A percentile compares a stretch with the other conserved stretches of the same genome.
Evolutionary conservation across 2,329 filamentous ascomycete genomes (phyloP).

Genomic region (Penicillium freii): DNA sequence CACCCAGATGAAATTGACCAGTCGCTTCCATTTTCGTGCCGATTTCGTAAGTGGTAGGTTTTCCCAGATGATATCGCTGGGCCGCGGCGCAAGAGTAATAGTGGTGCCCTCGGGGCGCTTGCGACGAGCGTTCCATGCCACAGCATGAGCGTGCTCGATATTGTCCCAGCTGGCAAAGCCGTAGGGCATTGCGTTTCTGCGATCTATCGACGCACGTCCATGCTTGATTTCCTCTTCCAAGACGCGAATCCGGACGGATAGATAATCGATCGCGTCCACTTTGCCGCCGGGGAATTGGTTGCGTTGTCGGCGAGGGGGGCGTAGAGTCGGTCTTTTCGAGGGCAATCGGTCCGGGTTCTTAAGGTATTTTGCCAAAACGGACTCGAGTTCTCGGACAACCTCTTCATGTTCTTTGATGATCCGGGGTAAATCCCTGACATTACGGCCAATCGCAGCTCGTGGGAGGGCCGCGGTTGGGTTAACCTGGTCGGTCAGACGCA

Average conservation of each 20-base stretch:
- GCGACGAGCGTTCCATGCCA: conserved; percentile 76
- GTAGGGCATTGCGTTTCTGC: conserved; percentile 81
- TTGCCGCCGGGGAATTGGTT: conserved; percentile 66
- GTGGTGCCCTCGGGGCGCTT: conserved; percentile 78
- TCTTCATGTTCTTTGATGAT: conserved; percentile 81
- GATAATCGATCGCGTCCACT: conserved; percentile 90
- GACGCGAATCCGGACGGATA: conserved; percentile 77
- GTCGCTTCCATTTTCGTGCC: conserved; percentile 67
- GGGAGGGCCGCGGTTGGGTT: conserved; percentile 77
- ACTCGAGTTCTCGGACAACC: conserved; percentile 77
- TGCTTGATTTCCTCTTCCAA: conserved; percentile 83
- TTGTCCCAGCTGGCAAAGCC: conserved; percentile 92
- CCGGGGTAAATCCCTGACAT: conserved; percentile 84
- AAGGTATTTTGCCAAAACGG: conserved; percentile 81
- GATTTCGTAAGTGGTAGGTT: conserved; percentile 74
- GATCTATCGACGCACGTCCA: conserved; percentile 77
- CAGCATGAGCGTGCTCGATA: conserved; percentile 82
- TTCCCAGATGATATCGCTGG: conserved; percentile 93
- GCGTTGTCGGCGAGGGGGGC: conserved; percentile 75
- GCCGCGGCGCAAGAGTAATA: conserved; percentile 75
- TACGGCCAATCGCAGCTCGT: conserved; percentile 78
- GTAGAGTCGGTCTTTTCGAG: conserved; percentile 71
- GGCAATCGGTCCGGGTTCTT: conserved; percentile 82
- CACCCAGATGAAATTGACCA: conserved; percentile 84
- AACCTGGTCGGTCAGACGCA: conserved; percentile 75